Conservation (phyloP, 1,139 yeast genomes). For the Saccharomycopsis hybrid region DNA sequence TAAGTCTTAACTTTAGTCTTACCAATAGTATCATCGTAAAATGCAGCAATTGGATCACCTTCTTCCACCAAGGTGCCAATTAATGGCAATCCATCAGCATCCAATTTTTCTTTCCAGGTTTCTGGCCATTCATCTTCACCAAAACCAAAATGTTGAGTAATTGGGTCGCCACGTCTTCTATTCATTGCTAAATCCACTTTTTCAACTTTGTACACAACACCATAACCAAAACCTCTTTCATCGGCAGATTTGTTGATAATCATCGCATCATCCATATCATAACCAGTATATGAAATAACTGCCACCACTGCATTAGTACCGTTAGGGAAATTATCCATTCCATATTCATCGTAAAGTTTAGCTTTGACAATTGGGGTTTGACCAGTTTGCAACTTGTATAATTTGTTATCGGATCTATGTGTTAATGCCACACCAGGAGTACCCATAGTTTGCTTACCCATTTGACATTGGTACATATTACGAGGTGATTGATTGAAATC, state of each 20-base stretch:
- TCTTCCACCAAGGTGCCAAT: slow-evolving; percentile 85
- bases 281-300: slow-evolving; percentile 96
- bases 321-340: slow-evolving; percentile 97
- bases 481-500: slow-evolving; percentile 99
- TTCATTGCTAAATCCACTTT: slow-evolving; percentile 74
- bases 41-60: slow-evolving; percentile 95
- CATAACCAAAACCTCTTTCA: slow-evolving; percentile 97
- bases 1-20: slow-evolving; percentile 89
- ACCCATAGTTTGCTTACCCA: slow-evolving; percentile 99
- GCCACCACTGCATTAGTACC: slow-evolving; percentile 99
- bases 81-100: slow-evolving; percentile 87
- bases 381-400: slow-evolving; percentile 88
- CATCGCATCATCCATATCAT: slow-evolving; percentile 99
- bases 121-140: slow-evolving; percentile 92
- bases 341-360: slow-evolving; percentile 87
- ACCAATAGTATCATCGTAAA: slow-evolving; percentile 84
- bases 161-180: slow-evolving; percentile 90
- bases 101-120: slow-evolving; percentile 81
- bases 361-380: slow-evolving; percentile 98
- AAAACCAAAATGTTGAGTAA: slow-evolving; percentile 90
- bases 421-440: slow-evolving; percentile 95
- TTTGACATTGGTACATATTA: slow-evolving; percentile 99
- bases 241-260: slow-evolving; percentile 94
- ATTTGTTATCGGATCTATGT: slow-evolving; percentile 91
- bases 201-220: slow-evolving; percentile 93